These are phyloP conservation scores for Pythium rhizo-oryzae DNA, from an alignment of 352 stramenopile species.

Conservation along the genomic window DNA sequence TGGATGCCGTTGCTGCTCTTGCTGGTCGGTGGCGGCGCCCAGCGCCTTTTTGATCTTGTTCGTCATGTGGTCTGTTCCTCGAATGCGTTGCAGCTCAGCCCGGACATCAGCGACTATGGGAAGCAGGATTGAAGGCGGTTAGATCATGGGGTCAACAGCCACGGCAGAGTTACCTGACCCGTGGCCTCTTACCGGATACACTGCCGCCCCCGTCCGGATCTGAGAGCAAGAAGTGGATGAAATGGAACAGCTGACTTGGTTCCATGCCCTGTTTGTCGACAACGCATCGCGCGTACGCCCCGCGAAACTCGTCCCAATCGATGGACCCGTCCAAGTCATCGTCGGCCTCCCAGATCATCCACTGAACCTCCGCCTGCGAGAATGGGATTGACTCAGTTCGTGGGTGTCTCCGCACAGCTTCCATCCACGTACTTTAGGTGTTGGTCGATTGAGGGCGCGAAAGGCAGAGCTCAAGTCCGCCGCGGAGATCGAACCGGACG, in stretches of 20 bases:
- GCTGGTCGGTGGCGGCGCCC: slow-evolving; percentile 41
- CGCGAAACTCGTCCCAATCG: slow-evolving; percentile 93
- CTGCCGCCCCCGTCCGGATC: slow-evolving; percentile 87
- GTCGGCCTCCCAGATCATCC: slow-evolving; percentile 98
- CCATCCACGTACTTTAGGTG: slow-evolving; percentile 29
- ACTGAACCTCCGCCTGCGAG: slow-evolving; percentile 87
- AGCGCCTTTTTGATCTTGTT: slow-evolving; percentile 44
- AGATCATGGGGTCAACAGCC: neutral
- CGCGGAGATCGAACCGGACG: slow-evolving; percentile 41
- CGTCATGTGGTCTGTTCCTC: slow-evolving; percentile 42
- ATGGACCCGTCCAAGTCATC: slow-evolving; percentile 93
- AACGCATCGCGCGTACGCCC: slow-evolving; percentile 92
- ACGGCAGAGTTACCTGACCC: neutral
- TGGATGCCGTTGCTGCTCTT: slow-evolving; percentile 50
- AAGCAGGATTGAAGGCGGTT: neutral
- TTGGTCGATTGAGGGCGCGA: slow-evolving; percentile 35
- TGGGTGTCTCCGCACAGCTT: neutral
- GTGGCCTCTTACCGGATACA: slow-evolving; percentile 67
- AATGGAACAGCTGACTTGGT: slow-evolving; percentile 92
- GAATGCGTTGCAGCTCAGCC: slow-evolving; percentile 51
- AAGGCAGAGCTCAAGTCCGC: slow-evolving; percentile 53
- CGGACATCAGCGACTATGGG: slow-evolving; percentile 47
- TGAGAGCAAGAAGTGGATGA: slow-evolving; percentile 96
- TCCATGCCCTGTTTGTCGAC: slow-evolving; percentile 92
- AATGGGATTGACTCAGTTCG: neutral